Evolutionary conservation across 352 stramenopile species (phyloP), one percentile per base, ranked within the genome.

Genomic region (Phytophthora citricola): DNA sequence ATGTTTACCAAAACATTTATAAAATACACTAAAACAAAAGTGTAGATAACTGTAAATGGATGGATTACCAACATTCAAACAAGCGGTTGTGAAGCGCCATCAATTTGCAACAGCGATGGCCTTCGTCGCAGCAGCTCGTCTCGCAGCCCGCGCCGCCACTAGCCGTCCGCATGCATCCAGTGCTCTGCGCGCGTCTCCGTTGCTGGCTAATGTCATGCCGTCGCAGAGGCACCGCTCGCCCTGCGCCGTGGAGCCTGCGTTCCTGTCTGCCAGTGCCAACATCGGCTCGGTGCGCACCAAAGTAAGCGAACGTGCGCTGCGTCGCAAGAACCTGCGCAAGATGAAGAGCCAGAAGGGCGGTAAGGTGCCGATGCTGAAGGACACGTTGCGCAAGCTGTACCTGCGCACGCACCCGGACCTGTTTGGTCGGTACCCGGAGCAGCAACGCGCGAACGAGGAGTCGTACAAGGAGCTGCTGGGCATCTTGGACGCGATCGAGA

Each of bases 391-490:
- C 47, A 93, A 93, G 70, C 71, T 93, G n/a, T 93, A 93, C 59
- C 36, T 93, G 62, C 84, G 84, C 65, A 93, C 84, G 54, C 84
- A 93, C 58, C 84, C 84, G 32, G 84, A 93, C 51, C 63, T 93
- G 60, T 93, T 93, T 56, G 84, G 81, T 17, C 73, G 87, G 61
- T 91, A 89, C 71, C 84, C 84, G 50, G 66, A 74, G 60, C 81
- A 92, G 63, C 84, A 88, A 59, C 56, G 74, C 17, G 63, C 67
- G 39, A 91, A 93, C 78, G 83, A 87, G 47, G 78, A 77, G 61
- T 91, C 81, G 66, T 93, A 93, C 75, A 90, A 91, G 66, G 84
- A 93, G 65, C 73, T 93, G 39, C 76, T 93, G 72, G 84, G 84
- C 57, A 93, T 93, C 52, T 63, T 93, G 57, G 82, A 91, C 65